Evolutionary conservation across 345 rosid genomes (phyloP).

Genomic region (Anacardium occidentale): DNA sequence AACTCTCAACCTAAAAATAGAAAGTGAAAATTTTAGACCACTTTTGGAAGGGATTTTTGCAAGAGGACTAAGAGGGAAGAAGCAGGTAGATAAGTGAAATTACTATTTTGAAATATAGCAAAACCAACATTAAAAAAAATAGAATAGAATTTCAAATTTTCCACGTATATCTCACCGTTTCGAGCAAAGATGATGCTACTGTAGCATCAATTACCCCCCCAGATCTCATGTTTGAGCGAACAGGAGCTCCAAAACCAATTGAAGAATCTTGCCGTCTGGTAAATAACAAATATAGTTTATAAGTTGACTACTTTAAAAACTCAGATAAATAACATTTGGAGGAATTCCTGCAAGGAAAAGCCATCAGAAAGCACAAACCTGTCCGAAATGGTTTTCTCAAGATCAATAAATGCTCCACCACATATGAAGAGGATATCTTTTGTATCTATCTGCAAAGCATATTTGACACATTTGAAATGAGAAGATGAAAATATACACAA

Average conservation of each 20-base stretch:
- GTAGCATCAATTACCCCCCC: constrained; percentile 64
- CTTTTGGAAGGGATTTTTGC: constrained; percentile 9
- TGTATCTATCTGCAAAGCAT: constrained; percentile 71
- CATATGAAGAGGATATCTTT: constrained; percentile 93
- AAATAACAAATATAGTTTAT: constrained; percentile 20
- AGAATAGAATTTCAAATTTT: not conserved
- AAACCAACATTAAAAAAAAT: not conserved
- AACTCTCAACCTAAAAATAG: constrained; percentile 75
- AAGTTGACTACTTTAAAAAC: constrained; percentile 15
- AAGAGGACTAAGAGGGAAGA: not conserved
- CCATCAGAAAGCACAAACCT: constrained; percentile 46
- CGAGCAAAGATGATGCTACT: constrained; percentile 83
- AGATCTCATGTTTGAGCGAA: constrained; percentile 89
- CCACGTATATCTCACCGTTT: constrained; percentile 55
- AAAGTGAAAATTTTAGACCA: constrained; percentile 16
- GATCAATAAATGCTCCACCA: constrained; percentile 95
- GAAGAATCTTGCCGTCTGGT: constrained; percentile 89
- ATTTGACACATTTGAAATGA: not conserved
- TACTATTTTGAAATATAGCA: not conserved
- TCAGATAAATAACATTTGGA: constrained; percentile 4
- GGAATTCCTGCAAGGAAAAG: not conserved
- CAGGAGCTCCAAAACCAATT: constrained; percentile 98
- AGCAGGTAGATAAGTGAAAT: not conserved
- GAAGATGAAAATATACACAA: not conserved
- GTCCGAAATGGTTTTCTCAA: constrained; percentile 90